A percentile compares a stretch with the other conserved stretches of the same genome.
phyloP scores from a whole-genome alignment of 805 yeast genomes.

The Debaryomyces hansenii region DNA sequence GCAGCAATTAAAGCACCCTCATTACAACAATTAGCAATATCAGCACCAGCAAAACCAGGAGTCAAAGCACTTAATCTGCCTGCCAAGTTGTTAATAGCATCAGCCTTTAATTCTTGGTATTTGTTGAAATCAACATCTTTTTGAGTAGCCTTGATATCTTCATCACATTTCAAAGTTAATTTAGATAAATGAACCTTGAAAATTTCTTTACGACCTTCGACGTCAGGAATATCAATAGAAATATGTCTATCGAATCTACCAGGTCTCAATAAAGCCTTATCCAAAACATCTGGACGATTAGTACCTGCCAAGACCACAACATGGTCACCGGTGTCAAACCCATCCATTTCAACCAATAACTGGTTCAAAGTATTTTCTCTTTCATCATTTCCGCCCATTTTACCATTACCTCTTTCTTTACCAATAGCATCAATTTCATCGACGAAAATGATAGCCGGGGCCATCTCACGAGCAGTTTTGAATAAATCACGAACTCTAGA shows the following conservation, averaged over 20 bases:
- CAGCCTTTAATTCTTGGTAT: conserved; percentile 39
- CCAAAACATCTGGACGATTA: conserved; percentile 87
- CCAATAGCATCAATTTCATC: conserved; percentile 98
- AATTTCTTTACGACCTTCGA: conserved; percentile 86
- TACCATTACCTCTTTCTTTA: conserved; percentile 72
- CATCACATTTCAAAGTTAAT: conserved; percentile 47
- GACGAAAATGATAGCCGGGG: conserved; percentile 87
- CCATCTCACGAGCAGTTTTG: conserved; percentile 84
- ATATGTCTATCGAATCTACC: conserved; percentile 94
- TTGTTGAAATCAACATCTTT: conserved; percentile 40
- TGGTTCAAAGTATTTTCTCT: conserved; percentile 92
- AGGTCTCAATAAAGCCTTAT: conserved; percentile 87
- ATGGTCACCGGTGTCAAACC: conserved; percentile 83
- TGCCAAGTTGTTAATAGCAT: conserved; percentile 58
- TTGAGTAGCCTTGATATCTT: conserved; percentile 34
- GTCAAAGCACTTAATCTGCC: conserved; percentile 90
- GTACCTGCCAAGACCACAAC: conserved; percentile 95
- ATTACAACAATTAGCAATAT: conserved; percentile 90
- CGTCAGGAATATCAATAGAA: conserved; percentile 80
- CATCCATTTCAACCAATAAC: conserved; percentile 93
- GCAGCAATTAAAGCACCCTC: conserved; percentile 96
- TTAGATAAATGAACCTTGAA: conserved; percentile 76
- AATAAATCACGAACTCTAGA: conserved; percentile 91
- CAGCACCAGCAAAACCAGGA: conserved; percentile 96
- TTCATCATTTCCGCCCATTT: conserved; percentile 85